Percentiles rank a stretch among this genome's conserved stretches.
Evolutionary conservation across 371 early-diverging fungal species (phyloP).

Genomic region (Dichotomocladium elegans): DNA sequence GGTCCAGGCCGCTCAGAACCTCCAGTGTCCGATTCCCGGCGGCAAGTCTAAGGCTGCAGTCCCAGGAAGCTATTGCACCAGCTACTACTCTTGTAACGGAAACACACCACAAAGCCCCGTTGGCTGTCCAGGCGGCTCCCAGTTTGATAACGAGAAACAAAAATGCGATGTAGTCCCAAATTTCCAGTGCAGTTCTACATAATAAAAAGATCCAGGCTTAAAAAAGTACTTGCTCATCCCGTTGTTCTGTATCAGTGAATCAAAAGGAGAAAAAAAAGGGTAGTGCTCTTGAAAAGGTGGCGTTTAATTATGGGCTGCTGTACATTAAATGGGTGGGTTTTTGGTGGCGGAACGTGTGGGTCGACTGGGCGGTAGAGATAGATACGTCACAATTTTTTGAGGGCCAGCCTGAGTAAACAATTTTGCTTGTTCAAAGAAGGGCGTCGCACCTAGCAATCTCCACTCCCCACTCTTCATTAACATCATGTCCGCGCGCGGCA

Average conservation of each 20-base stretch:
- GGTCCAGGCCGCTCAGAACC: background rate
- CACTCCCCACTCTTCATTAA: conserved; percentile 20
- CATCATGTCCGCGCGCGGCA: conserved; percentile 11
- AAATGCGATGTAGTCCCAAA: background rate
- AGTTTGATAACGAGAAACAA: background rate
- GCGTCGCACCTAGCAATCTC: background rate
- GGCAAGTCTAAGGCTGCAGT: background rate
- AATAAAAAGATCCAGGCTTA: too few relatives aligned
- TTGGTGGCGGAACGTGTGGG: too few relatives aligned
- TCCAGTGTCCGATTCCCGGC: conserved; percentile 1
- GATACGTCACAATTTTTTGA: background rate
- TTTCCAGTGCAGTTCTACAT: background rate
- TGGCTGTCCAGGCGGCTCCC: conserved; percentile 2
- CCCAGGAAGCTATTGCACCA: background rate
- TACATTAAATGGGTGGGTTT: too few relatives aligned
- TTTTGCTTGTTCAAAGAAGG: background rate
- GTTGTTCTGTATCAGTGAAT: too few relatives aligned
- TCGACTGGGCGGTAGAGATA: background rate
- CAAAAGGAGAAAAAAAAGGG: too few relatives aligned
- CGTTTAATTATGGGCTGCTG: too few relatives aligned
- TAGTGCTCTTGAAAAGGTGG: too few relatives aligned
- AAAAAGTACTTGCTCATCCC: too few relatives aligned
- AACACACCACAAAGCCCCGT: background rate
- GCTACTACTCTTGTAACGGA: conserved; percentile 2
- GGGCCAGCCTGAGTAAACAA: background rate